Evolutionary conservation across 2,329 filamentous ascomycete genomes (phyloP).

Genomic region (Gnomoniopsis smithogilvyi): DNA sequence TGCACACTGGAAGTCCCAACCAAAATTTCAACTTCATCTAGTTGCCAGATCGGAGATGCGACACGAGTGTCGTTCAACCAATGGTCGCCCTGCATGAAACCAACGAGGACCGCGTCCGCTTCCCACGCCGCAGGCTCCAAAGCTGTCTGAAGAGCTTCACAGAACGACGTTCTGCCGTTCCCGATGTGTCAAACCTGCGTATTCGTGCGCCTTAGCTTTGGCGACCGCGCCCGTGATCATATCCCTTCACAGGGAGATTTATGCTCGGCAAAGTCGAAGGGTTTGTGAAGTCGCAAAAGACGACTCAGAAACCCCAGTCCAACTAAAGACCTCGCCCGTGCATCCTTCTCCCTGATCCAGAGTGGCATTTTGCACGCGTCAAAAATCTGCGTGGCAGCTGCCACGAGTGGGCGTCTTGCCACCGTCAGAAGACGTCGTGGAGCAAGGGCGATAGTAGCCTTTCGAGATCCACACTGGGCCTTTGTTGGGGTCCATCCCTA

Average conservation of each 20-base stretch:
- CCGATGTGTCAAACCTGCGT: constrained; percentile 11
- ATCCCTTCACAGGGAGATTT: too few relatives aligned
- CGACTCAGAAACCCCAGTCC: constrained; percentile 7
- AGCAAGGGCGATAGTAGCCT: too few relatives aligned
- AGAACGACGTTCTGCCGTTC: constrained; percentile 17
- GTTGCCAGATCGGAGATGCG: constrained; percentile 15
- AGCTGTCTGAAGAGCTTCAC: constrained; percentile 15
- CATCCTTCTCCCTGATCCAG: constrained; percentile 16
- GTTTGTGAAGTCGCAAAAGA: constrained; percentile 12
- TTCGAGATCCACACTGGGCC: too few relatives aligned
- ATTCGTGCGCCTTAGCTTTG: constrained; percentile 15
- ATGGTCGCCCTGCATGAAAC: constrained; percentile 18
- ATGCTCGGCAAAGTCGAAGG: too few relatives aligned
- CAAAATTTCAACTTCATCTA: constrained; percentile 19
- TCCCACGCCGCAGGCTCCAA: constrained; percentile 18
- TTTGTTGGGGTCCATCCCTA: too few relatives aligned
- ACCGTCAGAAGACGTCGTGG: too few relatives aligned
- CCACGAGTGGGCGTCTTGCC: constrained; percentile 16
- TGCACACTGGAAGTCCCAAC: constrained; percentile 15
- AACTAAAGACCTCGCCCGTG: constrained; percentile 15
- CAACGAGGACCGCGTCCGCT: constrained; percentile 16
- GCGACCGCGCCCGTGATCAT: constrained; percentile 18
- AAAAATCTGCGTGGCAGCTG: constrained; percentile 14
- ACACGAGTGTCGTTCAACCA: constrained; percentile 16
- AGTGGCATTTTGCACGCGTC: constrained; percentile 18